These are phyloP conservation scores for Jaltomata sinuosa DNA, from an alignment of 257 asterid species.

Conservation along the genomic window DNA sequence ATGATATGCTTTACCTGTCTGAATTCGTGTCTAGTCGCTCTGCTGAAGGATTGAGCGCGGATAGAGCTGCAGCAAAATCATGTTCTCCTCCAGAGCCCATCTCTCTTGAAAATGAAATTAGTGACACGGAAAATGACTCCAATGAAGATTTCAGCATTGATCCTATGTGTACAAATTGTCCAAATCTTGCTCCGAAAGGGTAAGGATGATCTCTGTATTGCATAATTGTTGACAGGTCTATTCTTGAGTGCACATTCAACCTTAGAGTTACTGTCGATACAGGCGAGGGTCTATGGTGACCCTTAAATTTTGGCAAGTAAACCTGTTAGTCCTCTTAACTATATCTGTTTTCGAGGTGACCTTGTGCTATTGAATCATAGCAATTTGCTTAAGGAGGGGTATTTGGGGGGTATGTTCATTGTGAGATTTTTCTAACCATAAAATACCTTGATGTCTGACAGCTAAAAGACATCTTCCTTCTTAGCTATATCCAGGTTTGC, in stretches of 20 bases:
- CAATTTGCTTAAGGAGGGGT: background rate
- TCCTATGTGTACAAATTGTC: constrained; percentile 96
- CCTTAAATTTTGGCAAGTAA: background rate
- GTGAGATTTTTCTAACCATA: background rate
- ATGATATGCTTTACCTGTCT: constrained; percentile 74
- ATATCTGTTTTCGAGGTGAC: background rate
- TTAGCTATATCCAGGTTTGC: background rate
- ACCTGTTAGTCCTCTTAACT: background rate
- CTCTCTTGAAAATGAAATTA: constrained; percentile 15
- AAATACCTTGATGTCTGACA: background rate
- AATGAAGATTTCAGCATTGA: constrained; percentile 48
- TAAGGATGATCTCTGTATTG: constrained; percentile 21
- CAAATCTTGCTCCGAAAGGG: constrained; percentile 88
- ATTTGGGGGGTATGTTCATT: background rate
- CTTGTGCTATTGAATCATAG: background rate
- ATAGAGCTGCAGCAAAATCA: constrained; percentile 47
- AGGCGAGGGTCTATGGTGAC: background rate
- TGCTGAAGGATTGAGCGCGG: constrained; percentile 37
- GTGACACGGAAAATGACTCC: constrained; percentile 21
- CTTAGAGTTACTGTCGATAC: background rate
- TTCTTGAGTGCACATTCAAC: background rate
- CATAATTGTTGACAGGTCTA: background rate
- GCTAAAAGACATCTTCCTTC: background rate
- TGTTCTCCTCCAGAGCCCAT: constrained; percentile 14
- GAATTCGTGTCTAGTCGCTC: constrained; percentile 32